phyloP scores from a whole-genome alignment of 2,329 filamentous ascomycete species.

The Beauveria rudraprayagi region DNA sequence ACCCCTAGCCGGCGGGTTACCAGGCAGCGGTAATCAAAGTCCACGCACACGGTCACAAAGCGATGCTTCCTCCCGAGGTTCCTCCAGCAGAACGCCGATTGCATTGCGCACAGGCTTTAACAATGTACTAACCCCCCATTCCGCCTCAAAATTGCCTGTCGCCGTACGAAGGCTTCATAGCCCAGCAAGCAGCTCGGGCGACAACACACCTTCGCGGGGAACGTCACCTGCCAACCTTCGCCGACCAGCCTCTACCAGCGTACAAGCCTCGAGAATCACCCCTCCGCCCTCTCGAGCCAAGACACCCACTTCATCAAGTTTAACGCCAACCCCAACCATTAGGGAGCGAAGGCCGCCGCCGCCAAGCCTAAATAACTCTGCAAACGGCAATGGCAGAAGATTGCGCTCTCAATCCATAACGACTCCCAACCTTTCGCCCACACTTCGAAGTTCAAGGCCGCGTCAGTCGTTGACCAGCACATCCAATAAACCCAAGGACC shows the following conservation, averaged over 20 bases:
- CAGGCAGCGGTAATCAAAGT: constrained; percentile 20
- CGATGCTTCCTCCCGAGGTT: constrained; percentile 41
- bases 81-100: constrained; percentile 19
- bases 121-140: constrained; percentile 19
- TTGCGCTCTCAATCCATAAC: constrained; percentile 68
- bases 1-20: constrained; percentile 15
- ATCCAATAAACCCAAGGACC: constrained; percentile 59
- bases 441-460: constrained; percentile 73
- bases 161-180: constrained; percentile 37
- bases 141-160: constrained; percentile 37
- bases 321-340: constrained; percentile 33
- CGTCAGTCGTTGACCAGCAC: constrained; percentile 69
- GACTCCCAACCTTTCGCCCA: constrained; percentile 65
- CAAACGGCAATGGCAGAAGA: constrained; percentile 48
- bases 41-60: constrained; percentile 48
- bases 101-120: constrained; percentile 23
- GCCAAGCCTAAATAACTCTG: constrained; percentile 31
- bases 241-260: constrained; percentile 34
- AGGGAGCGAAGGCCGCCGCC: constrained; percentile 32
- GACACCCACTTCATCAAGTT: constrained; percentile 33
- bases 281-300: constrained; percentile 32
- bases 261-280: constrained; percentile 26
- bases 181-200: constrained; percentile 35
- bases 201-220: constrained; percentile 45
- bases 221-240: constrained; percentile 45